phyloP scores from a whole-genome alignment of 805 yeast genomes.

The Pichia deserticola region DNA sequence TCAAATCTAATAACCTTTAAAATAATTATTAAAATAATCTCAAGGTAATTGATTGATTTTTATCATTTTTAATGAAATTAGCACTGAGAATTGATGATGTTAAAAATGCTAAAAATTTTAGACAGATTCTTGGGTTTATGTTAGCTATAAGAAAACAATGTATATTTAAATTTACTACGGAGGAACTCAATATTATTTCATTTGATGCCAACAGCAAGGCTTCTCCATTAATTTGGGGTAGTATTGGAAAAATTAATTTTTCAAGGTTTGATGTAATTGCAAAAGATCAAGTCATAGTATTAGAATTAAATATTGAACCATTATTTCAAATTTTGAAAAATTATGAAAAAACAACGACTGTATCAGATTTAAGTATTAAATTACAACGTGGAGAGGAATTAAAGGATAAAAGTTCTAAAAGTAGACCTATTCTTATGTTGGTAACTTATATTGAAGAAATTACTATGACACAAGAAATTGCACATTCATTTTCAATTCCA shows the following conservation, averaged over 20 bases:
- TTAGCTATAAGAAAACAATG: conserved; percentile 46
- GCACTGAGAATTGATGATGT: conserved; percentile 20
- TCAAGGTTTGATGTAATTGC: conserved; percentile 45
- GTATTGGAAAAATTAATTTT: conserved; percentile 40
- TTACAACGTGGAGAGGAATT: conserved; percentile 26
- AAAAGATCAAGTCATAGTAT: conserved; percentile 43
- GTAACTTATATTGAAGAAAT: conserved; percentile 45
- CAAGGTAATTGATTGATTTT: no score
- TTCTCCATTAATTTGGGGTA: conserved; percentile 61
- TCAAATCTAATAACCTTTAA: no score
- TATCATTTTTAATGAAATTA: conserved; percentile 18
- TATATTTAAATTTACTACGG: conserved; percentile 47
- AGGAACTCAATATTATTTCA: conserved; percentile 43
- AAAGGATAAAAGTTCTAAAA: conserved; percentile 21
- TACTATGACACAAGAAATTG: conserved; percentile 37
- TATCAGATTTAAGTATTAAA: conserved; percentile 40
- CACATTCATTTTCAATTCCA: conserved; percentile 65
- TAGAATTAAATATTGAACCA: conserved; percentile 59
- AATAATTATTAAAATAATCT: no score
- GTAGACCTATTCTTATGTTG: conserved; percentile 43
- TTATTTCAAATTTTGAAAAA: conserved; percentile 49
- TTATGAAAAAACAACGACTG: conserved; percentile 46
- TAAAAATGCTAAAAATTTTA: conserved; percentile 15
- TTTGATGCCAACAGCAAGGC: conserved; percentile 36
- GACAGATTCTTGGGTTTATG: conserved; percentile 20